Evolutionary conservation across 768 basidiomycete genomes (phyloP).

Genomic region (Rhizopogon salebrosus): DNA sequence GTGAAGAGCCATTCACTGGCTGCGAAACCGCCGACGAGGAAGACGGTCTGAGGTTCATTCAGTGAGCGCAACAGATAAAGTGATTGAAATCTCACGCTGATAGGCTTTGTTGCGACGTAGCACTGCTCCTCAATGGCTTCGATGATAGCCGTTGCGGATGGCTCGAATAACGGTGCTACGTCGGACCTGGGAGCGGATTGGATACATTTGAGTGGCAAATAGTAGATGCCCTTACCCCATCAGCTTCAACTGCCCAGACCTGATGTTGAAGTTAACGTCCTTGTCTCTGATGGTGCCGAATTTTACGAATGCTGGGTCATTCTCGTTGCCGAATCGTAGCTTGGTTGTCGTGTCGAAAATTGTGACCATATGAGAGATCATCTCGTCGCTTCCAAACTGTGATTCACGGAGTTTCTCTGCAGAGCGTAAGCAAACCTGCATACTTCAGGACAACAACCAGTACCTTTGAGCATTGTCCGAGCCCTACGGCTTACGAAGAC

Average conservation of each 20-base stretch:
- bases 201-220: not conserved
- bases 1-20: slow-evolving; percentile 39
- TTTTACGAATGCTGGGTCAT: slow-evolving; percentile 39
- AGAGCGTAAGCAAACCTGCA: not conserved
- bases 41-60: slow-evolving; percentile 25
- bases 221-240: slow-evolving; percentile 19
- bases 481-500: slow-evolving; percentile 46
- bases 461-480: slow-evolving; percentile 34
- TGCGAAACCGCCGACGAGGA: slow-evolving; percentile 43
- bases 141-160: slow-evolving; percentile 17
- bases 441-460: not conserved
- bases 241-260: slow-evolving; percentile 43
- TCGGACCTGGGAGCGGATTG: slow-evolving; percentile 15
- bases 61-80: not conserved
- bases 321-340: slow-evolving; percentile 33
- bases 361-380: slow-evolving; percentile 35
- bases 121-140: slow-evolving; percentile 20
- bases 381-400: slow-evolving; percentile 32
- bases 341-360: slow-evolving; percentile 47
- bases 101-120: slow-evolving; percentile 13
- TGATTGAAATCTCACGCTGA: slow-evolving; percentile 14
- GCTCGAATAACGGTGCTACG: slow-evolving; percentile 26
- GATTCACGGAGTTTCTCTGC: slow-evolving; percentile 38
- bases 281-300: slow-evolving; percentile 42
- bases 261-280: slow-evolving; percentile 35